Evolutionary conservation across 768 basidiomycete species (phyloP), one percentile per base, ranked within the genome.

Genomic region (Phlegmacium glaucopus): DNA sequence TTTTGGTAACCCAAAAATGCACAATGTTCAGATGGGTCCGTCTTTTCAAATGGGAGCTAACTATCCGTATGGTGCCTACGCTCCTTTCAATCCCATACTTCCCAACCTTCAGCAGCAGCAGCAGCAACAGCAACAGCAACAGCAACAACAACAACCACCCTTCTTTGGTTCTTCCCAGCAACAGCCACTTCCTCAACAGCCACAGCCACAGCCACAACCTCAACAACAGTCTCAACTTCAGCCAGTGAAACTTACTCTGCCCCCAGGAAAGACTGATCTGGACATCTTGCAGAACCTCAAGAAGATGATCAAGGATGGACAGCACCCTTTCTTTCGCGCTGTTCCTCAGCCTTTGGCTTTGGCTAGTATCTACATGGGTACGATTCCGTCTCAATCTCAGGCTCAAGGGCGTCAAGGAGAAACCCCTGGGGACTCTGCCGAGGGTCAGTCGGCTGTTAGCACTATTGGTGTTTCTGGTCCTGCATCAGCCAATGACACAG

Each of bases 281-380:
- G 84, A 88, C 61, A 75, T 83, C 27, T 75, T 90, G 49, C 80
- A 89, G 66, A 80, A 80, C 47, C 80, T 90, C 63, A 90, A 90
- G 63, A 69, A 79, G 17, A 69, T 77, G 46, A 90, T 90, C 65
- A 84, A 82, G 59, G 74, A 71, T 27, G 79, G 78, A 42, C 87
- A 90, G 59, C 87, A 90, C 63, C 79, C 85, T 46, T 71, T 81
- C 55, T 90, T 79, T 62, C 77, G 78, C 17, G 78, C 87, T 25
- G 60, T 78, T 39, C 85, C 88, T 18, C 76, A 81, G 49, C 88
- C 87, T 25, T 72, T 72, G 12, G 76, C 74, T 41, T 78, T 90
- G 32, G 83, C 81, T 29, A 74, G 70, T 40, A 66, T 86, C 47
- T 90, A 86, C 65, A 66, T 79, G 48, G 87, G 87, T 29, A 66